Evolutionary conservation across 352 stramenopile species (phyloP), one percentile per base, ranked within the genome.

Genomic region (Globisporangium ultimum): DNA sequence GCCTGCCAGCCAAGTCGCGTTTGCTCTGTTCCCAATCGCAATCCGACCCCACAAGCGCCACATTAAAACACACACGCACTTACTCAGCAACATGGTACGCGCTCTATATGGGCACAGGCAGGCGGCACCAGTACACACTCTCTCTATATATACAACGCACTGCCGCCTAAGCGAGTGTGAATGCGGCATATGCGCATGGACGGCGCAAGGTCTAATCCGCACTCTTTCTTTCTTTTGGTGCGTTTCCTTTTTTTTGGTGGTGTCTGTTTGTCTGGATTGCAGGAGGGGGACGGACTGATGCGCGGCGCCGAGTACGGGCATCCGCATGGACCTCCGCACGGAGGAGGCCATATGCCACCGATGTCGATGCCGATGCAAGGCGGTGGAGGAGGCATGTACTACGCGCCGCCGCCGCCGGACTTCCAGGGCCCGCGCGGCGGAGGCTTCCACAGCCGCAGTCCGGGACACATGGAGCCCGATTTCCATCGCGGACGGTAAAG

Each of bases 271-370:
- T 10, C 8, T 45, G 40, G 2, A 45, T 45, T 45, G 6, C 7
- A 45, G 40, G 40, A 45, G 17, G 40, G 40, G 3, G 40, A 45
- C 40, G 40, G 40, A 45, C 40, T 10, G 40, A 45, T 45, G 12
- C 40, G 13, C 40, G 56, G 56, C 38, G 56, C 56, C 47, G 47
- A 48, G 21, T 56, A 62, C 36, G 55, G 43, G 21, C 46, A 40
- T 36, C 36, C 55, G 36, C 47, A 70, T 55, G 48, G 62, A 66
- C 49, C 46, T 48, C 38, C 60, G 18, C 49, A 38, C 68, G 20
- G 66, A 74, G 53, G 71, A 53, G 56, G 61, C 48, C 71, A 70
- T 48, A 66, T 61, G 15, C 56, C 69, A 36, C 67, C 68, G 1
- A 60, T 60, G 43, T 22, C 43, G 43, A 52, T 34, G 28, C 32